A percentile compares a stretch with the other conserved stretches of the same genome.
These are phyloP conservation scores for Melanomma pulvis-pyrius DNA, from an alignment of 495 filamentous ascomycete genomes.

Conservation along the genomic window DNA sequence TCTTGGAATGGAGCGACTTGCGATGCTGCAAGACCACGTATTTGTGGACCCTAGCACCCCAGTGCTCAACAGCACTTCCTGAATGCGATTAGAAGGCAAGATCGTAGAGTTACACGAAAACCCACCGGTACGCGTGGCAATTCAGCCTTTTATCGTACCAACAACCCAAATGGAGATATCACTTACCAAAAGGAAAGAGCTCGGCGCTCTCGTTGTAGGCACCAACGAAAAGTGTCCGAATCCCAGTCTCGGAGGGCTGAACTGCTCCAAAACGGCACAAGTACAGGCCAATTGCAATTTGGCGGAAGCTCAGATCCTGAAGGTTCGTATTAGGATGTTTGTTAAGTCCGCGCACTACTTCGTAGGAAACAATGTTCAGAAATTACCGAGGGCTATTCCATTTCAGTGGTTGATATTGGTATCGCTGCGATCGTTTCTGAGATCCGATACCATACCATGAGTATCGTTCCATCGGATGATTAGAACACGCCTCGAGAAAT, in stretches of 20 bases:
- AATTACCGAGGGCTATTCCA: too few species aligned
- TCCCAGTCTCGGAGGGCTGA: neutral
- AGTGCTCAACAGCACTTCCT: neutral
- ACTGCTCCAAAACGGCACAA: neutral
- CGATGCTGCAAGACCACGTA: constrained; percentile 6
- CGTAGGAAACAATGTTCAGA: too few species aligned
- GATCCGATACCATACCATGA: neutral
- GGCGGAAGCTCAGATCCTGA: neutral
- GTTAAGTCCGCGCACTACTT: too few species aligned
- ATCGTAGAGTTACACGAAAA: neutral
- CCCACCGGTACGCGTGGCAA: neutral
- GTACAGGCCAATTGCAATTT: neutral
- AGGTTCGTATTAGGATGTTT: neutral
- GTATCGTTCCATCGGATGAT: neutral
- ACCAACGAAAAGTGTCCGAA: neutral
- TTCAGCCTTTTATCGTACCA: neutral
- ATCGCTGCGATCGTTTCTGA: too few species aligned
- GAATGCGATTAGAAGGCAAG: neutral
- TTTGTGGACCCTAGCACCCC: neutral
- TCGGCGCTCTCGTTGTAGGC: neutral
- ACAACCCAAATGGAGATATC: neutral
- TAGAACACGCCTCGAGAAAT: neutral
- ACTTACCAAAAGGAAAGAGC: neutral
- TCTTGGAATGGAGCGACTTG: neutral
- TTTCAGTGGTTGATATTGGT: too few species aligned